A percentile compares a stretch with the other conserved stretches of the same genome.
Conservation (phyloP, 495 filamentous ascomycete genomes). For the Gamarada debralockiae region DNA sequence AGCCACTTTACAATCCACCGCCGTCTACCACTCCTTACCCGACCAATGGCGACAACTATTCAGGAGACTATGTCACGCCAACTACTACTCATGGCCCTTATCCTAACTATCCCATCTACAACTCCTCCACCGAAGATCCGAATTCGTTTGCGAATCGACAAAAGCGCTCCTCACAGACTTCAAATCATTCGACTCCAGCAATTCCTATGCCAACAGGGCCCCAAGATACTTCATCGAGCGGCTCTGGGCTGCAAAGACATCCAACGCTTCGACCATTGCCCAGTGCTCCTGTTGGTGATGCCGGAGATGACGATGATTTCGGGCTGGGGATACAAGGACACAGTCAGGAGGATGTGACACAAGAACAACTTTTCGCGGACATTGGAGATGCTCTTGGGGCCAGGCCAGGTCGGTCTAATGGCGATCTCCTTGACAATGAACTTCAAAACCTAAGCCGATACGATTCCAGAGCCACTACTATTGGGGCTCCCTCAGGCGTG, state of each 20-base stretch:
- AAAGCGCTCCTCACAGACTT: neutral
- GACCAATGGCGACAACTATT: conserved; percentile 14
- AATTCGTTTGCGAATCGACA: conserved; percentile 18
- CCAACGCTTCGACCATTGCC: conserved; percentile 53
- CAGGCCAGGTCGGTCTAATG: conserved; percentile 30
- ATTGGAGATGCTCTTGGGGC: conserved; percentile 39
- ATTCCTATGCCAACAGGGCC: conserved; percentile 26
- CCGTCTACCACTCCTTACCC: conserved; percentile 14
- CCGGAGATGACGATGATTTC: conserved; percentile 38
- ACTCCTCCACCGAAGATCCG: conserved; percentile 4
- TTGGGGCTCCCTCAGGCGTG: conserved; percentile 24
- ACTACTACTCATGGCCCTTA: conserved; percentile 10
- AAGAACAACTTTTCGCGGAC: conserved; percentile 50
- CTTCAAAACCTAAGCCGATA: conserved; percentile 39
- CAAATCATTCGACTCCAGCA: conserved; percentile 11
- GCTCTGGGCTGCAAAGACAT: conserved; percentile 40
- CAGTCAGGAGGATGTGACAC: conserved; percentile 34
- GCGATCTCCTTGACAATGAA: conserved; percentile 36
- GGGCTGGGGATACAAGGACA: conserved; percentile 31
- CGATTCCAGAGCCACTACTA: conserved; percentile 45
- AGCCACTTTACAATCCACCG: conserved; percentile 18
- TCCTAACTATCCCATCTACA: conserved; percentile 17
- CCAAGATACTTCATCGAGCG: conserved; percentile 27
- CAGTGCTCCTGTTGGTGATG: conserved; percentile 41
- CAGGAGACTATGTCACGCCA: conserved; percentile 8